Evolutionary conservation across 2,329 filamentous ascomycete genomes (phyloP).

Genomic region (Orbilia brochopaga): DNA sequence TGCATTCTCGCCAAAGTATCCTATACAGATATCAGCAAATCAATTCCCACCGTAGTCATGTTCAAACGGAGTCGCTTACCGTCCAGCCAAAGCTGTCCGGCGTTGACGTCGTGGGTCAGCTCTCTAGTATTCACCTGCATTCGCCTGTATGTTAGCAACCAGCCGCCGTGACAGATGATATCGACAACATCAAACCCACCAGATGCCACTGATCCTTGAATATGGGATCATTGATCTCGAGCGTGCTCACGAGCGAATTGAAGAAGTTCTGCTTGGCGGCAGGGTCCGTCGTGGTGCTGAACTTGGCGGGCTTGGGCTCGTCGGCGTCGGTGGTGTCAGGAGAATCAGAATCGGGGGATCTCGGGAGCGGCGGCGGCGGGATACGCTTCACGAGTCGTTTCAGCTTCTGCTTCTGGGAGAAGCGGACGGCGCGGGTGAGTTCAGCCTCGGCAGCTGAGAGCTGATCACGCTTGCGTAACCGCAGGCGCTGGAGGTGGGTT

Average conservation of each 20-base stretch:
- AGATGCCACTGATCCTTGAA: conserved; percentile 97
- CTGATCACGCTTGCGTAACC: conserved; percentile 61
- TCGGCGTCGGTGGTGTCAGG: conserved; percentile 1
- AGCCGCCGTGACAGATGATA: background rate
- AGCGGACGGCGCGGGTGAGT: conserved; percentile 74
- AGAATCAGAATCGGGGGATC: conserved; percentile 24
- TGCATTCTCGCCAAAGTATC: conserved; percentile 81
- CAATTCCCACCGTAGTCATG: background rate
- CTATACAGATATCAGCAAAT: conserved; percentile 20
- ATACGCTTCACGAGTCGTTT: conserved; percentile 68
- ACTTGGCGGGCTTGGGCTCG: conserved; percentile 19
- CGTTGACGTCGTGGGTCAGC: conserved; percentile 88
- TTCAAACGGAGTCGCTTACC: conserved; percentile 61
- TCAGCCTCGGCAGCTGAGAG: conserved; percentile 62
- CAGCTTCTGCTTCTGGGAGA: conserved; percentile 77
- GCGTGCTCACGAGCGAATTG: conserved; percentile 64
- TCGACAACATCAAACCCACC: conserved; percentile 39
- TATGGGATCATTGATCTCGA: conserved; percentile 87
- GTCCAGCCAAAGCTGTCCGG: conserved; percentile 89
- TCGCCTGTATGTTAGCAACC: conserved; percentile 26
- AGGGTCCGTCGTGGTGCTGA: conserved; percentile 9
- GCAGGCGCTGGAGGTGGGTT: conserved; percentile 63
- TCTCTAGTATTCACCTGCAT: conserved; percentile 73
- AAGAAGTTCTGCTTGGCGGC: conserved; percentile 20
- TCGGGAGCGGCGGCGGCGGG: conserved; percentile 56